Evolutionary conservation across 805 yeast genomes (phyloP).

Genomic region (Barnettozyma salicaria): DNA sequence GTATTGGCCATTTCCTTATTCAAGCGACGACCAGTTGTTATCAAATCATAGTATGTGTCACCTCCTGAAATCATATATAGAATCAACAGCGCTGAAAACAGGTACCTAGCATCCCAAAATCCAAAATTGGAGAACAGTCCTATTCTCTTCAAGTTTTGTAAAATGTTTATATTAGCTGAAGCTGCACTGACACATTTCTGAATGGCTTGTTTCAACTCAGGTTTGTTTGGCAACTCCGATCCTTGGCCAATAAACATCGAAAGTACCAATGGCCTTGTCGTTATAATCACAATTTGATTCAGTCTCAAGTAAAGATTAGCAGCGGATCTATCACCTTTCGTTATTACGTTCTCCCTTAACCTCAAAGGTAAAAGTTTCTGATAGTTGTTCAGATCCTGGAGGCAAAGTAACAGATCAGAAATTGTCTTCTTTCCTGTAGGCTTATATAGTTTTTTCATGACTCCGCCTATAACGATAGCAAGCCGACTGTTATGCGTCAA

Average conservation of each 20-base stretch:
- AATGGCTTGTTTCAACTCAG: slow-evolving; percentile 25
- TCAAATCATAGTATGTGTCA: slow-evolving; percentile 19
- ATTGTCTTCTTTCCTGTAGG: slow-evolving; percentile 26
- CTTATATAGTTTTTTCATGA: slow-evolving; percentile 30
- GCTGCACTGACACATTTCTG: slow-evolving; percentile 30
- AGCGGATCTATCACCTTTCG: slow-evolving; percentile 22
- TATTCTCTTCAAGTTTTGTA: slow-evolving; percentile 25
- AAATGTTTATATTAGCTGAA: slow-evolving; percentile 27
- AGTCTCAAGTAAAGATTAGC: slow-evolving; percentile 31
- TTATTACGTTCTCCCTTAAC: slow-evolving; percentile 17
- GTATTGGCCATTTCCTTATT: slow-evolving; percentile 25
- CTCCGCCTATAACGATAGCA: slow-evolving; percentile 26
- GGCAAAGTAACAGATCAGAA: slow-evolving; percentile 19
- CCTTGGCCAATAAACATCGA: slow-evolving; percentile 30
- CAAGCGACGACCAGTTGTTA: slow-evolving; percentile 20
- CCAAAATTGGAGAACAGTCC: slow-evolving; percentile 33
- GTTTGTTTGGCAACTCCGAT: slow-evolving; percentile 9
- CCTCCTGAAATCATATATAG: slow-evolving; percentile 25
- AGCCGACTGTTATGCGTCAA: slow-evolving; percentile 24
- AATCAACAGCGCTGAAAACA: slow-evolving; percentile 32
- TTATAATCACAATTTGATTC: slow-evolving; percentile 32
- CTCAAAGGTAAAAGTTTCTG: slow-evolving; percentile 22
- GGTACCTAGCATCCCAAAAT: slow-evolving; percentile 36
- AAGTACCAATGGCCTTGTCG: slow-evolving; percentile 32
- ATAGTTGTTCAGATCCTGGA: slow-evolving; percentile 22